Conservation (phyloP, 495 filamentous ascomycete genomes). For the Tirmania nivea region DNA sequence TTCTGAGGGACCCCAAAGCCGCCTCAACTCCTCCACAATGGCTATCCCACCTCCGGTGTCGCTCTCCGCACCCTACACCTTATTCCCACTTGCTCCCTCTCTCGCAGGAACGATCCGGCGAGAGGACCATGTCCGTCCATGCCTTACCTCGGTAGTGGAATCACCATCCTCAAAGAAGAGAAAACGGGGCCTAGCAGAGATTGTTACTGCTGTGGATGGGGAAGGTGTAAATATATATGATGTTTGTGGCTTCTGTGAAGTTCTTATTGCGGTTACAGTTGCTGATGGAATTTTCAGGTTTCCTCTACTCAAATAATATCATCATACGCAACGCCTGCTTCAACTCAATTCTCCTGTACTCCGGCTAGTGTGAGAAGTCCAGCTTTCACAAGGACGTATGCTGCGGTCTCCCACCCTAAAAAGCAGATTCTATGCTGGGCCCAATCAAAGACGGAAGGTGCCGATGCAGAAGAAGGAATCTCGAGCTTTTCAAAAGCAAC, state of each 20-base stretch:
- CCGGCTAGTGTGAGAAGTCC: conserved; percentile 2
- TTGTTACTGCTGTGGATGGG: conserved; percentile 71
- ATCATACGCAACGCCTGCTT: conserved; percentile 15
- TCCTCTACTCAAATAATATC: conserved; percentile 14
- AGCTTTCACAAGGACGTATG: conserved; percentile 12
- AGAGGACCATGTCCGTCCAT: conserved; percentile 8
- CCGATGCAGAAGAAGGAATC: conserved; percentile 5
- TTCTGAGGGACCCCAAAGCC: too few species aligned
- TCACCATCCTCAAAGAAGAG: conserved; percentile 41
- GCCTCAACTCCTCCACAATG: background rate
- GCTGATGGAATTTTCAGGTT: conserved; percentile 5
- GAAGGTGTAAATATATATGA: conserved; percentile 85
- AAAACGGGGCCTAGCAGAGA: conserved; percentile 50
- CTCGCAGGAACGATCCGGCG: conserved; percentile 3
- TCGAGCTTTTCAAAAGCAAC: conserved; percentile 4
- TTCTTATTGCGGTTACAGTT: background rate
- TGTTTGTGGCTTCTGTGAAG: conserved; percentile 28
- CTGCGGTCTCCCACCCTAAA: conserved; percentile 14
- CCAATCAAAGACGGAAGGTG: conserved; percentile 6
- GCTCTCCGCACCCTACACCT: conserved; percentile 16
- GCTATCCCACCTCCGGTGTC: conserved; percentile 6
- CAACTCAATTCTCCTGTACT: conserved; percentile 17
- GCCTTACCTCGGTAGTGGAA: conserved; percentile 19
- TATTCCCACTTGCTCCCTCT: conserved; percentile 15
- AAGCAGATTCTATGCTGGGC: conserved; percentile 17